Percentiles rank a stretch among this genome's conserved stretches.
phyloP scores from a whole-genome alignment of 805 yeast species.

The Saccharomycopsis lassenensis region DNA sequence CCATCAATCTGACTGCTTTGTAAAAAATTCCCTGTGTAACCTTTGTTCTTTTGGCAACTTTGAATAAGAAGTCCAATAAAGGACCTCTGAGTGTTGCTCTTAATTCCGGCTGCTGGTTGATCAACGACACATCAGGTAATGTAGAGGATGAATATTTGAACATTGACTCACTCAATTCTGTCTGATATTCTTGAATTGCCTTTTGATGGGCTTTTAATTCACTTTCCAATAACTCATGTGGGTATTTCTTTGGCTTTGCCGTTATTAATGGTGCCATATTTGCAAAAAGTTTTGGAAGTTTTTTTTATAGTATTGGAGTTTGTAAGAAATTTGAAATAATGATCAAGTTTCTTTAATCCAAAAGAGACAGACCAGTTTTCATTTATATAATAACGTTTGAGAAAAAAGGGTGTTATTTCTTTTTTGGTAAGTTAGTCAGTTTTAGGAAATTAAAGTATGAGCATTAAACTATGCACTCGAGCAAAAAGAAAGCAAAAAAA shows the following conservation, averaged over 20 bases:
- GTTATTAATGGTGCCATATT: no score
- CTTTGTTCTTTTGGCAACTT: conserved; percentile 52
- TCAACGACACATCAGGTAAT: conserved; percentile 50
- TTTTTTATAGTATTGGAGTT: no score
- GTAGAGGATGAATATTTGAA: conserved; percentile 28
- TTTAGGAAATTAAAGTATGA: no score
- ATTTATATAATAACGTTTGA: no score
- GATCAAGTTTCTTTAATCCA: no score
- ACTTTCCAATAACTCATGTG: conserved; percentile 35
- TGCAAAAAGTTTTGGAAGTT: no score
- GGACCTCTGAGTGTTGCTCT: conserved; percentile 62
- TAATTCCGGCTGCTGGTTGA: conserved; percentile 82
- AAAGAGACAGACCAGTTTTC: no score
- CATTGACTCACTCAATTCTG: conserved; percentile 34
- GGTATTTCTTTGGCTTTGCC: conserved; percentile 39
- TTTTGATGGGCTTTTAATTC: conserved; percentile 39
- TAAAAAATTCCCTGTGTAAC: conserved; percentile 57
- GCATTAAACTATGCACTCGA: no score
- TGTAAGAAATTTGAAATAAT: no score
- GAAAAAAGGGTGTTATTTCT: no score
- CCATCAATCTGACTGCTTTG: conserved; percentile 67
- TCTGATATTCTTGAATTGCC: conserved; percentile 39
- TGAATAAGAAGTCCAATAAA: conserved; percentile 70
- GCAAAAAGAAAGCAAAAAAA: no score
- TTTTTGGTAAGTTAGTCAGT: no score